Conservation (phyloP, 2,329 filamentous ascomycete genomes). For the Thelonectria olida region DNA sequence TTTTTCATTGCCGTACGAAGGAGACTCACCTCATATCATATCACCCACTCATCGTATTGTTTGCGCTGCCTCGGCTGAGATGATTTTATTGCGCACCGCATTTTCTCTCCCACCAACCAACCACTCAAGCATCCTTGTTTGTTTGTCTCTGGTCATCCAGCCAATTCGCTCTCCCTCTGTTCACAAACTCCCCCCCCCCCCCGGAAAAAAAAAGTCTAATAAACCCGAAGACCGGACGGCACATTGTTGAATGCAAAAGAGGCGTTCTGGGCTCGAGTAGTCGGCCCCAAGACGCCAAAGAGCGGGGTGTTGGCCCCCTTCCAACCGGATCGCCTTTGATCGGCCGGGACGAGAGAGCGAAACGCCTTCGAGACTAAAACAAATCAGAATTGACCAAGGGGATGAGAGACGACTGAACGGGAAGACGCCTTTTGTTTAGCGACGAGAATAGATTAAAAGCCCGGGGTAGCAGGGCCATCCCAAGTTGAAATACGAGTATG, state of each 20-base stretch:
- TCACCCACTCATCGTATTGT: neutral
- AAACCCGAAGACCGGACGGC: slow-evolving; percentile 1
- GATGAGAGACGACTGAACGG: neutral
- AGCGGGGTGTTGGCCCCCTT: slow-evolving; percentile 16
- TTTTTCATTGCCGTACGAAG: neutral
- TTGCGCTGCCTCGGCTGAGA: slow-evolving; percentile 20
- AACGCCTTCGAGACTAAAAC: slow-evolving; percentile 4
- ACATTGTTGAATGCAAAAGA: neutral
- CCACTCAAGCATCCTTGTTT: neutral
- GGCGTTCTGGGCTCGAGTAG: neutral
- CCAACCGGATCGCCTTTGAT: slow-evolving; percentile 10
- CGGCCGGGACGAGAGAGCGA: slow-evolving; percentile 3
- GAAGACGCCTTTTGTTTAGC: no score
- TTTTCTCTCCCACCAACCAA: neutral
- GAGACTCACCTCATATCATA: neutral
- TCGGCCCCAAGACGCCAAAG: slow-evolving; percentile 9
- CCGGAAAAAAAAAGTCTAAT: neutral
- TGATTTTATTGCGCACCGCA: slow-evolving; percentile 18
- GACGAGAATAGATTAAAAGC: no score
- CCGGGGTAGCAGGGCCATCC: no score
- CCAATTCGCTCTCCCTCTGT: neutral
- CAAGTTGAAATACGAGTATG: neutral
- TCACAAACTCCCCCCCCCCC: neutral
- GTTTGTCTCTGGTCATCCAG: slow-evolving; percentile 26
- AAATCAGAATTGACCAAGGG: neutral